Conservation (phyloP, 148 eudicot genomes). For the Chenopodium suecicum region DNA sequence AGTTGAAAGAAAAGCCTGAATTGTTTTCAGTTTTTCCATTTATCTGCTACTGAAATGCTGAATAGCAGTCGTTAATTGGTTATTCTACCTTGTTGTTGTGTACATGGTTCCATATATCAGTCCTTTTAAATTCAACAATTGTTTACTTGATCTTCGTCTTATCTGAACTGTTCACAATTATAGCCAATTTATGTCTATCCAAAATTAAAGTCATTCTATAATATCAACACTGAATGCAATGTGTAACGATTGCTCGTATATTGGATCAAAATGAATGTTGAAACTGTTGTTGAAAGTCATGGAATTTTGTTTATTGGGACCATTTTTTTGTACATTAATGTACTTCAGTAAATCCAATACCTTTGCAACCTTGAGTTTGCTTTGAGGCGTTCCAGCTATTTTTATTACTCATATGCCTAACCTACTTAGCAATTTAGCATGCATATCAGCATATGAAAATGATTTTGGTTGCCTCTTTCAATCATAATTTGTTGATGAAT, state of each 20-base stretch:
- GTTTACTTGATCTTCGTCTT: no score
- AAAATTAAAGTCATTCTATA: not conserved
- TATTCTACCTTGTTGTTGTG: not conserved
- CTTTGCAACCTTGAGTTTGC: not conserved
- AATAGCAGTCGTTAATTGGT: not conserved
- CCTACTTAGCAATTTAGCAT: not conserved
- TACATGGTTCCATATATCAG: not conserved
- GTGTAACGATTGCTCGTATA: no score
- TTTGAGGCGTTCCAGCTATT: not conserved
- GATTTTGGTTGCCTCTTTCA: not conserved
- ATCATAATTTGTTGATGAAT: not conserved
- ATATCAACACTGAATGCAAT: not conserved
- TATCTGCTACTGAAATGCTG: not conserved
- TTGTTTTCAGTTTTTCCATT: not conserved
- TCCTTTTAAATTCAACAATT: not conserved
- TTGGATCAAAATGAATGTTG: not conserved
- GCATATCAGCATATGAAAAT: not conserved
- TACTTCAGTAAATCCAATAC: not conserved
- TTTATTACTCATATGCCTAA: not conserved
- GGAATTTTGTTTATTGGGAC: not conserved
- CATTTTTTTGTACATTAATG: not conserved
- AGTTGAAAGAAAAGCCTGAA: not conserved
- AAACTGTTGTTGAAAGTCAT: not conserved
- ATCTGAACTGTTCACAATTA: not conserved
- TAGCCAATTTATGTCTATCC: not conserved